Conservation (phyloP, 768 basidiomycete species). For the Termitomyces sp. region DNA sequence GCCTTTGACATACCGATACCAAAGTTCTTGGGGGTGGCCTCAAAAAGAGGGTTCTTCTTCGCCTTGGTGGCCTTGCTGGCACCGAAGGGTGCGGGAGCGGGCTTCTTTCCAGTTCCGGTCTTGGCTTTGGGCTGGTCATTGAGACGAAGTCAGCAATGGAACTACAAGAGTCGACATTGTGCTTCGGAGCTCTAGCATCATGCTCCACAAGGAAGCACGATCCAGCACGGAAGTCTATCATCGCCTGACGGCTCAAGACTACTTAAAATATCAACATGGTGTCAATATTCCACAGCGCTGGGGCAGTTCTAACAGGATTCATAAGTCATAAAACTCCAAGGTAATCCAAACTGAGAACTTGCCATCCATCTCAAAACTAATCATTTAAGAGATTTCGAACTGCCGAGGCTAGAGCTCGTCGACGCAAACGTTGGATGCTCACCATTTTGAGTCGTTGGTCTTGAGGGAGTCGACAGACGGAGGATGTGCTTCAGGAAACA, state of each 20-base stretch:
- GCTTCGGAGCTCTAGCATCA: constrained; percentile 55
- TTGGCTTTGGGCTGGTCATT: constrained; percentile 89
- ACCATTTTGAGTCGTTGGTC: constrained; percentile 44
- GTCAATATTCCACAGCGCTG: constrained; percentile 13
- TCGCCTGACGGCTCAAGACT: constrained; percentile 36
- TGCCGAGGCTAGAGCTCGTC: constrained; percentile 34
- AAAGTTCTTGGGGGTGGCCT: constrained; percentile 86
- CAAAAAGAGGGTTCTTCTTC: constrained; percentile 96
- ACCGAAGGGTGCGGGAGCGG: constrained; percentile 79
- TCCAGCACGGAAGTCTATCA: constrained; percentile 35
- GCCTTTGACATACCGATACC: constrained; percentile 71
- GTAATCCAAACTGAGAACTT: constrained; percentile 36
- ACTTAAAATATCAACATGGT: constrained; percentile 11
- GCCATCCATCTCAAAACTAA: constrained; percentile 45
- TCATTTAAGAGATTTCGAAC: constrained; percentile 27
- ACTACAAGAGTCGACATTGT: constrained; percentile 26
- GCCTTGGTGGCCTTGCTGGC: constrained; percentile 68
- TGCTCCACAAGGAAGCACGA: constrained; percentile 22
- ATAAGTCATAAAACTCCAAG: constrained; percentile 6
- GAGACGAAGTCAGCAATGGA: constrained; percentile 64
- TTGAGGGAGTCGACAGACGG: constrained; percentile 28
- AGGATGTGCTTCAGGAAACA: constrained; percentile 1
- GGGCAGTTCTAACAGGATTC: constrained; percentile 16
- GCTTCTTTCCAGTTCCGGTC: constrained; percentile 72
- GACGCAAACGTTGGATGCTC: constrained; percentile 27